These are phyloP conservation scores for Lophiostoma macrostomum DNA, from an alignment of 495 filamentous ascomycete genomes.

Conservation along the genomic window DNA sequence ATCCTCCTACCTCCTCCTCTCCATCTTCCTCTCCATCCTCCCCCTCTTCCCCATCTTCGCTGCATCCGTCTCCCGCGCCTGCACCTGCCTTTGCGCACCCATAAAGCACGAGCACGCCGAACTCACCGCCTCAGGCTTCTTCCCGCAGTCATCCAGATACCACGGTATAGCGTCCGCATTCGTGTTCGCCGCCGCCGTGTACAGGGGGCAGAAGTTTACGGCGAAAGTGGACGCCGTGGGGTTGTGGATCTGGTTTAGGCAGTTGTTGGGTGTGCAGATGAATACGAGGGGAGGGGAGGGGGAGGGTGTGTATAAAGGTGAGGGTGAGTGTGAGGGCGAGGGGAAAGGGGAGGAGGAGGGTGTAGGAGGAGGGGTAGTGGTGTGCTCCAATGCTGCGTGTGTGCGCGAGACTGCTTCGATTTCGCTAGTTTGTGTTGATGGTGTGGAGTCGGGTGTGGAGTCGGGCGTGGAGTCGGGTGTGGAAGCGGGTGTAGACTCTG, in stretches of 20 bases:
- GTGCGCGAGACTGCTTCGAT: too few relatives aligned
- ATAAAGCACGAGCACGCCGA: conserved; percentile 18
- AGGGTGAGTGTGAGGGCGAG: too few relatives aligned
- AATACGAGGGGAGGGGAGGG: conserved; percentile 1
- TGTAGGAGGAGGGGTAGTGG: background rate
- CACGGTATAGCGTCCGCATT: conserved; percentile 6
- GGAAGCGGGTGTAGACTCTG: background rate
- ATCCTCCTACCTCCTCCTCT: too few relatives aligned
- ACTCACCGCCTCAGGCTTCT: conserved; percentile 1
- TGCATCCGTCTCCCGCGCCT: background rate
- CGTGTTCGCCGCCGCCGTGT: conserved; percentile 2
- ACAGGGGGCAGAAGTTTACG: conserved; percentile 13
- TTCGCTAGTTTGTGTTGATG: too few relatives aligned
- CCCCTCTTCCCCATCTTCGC: background rate
- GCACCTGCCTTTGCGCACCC: background rate
- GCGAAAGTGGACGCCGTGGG: conserved; percentile 7
- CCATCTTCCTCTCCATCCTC: background rate
- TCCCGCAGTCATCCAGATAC: conserved; percentile 10
- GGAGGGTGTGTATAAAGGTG: background rate
- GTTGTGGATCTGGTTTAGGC: conserved; percentile 14
- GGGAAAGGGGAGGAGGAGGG: background rate
- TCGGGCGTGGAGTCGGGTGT: background rate
- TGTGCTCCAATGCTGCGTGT: too few relatives aligned
- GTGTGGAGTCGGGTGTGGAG: too few relatives aligned
- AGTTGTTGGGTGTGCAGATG: conserved; percentile 13